These are phyloP conservation scores for Jackrogersella multiformis DNA, from an alignment of 495 filamentous ascomycete genomes.

Conservation along the genomic window DNA sequence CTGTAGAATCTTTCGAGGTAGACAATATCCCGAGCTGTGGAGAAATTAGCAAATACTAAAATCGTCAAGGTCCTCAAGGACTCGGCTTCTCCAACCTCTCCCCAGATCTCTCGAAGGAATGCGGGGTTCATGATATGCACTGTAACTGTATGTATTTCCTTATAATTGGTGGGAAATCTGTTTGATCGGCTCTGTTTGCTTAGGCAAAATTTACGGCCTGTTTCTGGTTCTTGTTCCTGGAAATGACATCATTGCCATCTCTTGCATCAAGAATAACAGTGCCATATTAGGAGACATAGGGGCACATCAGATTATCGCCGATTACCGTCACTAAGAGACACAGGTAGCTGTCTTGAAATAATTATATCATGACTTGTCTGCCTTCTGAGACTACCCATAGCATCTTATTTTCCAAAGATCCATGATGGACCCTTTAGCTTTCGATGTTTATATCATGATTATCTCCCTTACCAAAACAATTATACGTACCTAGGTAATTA, in stretches of 20 bases:
- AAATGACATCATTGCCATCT: too few species aligned
- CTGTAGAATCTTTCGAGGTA: constrained; percentile 5
- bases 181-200: background rate
- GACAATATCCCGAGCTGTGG: constrained; percentile 25
- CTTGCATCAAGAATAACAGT: too few species aligned
- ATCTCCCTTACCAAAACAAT: background rate
- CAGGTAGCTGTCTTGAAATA: too few species aligned
- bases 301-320: too few species aligned
- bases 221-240: background rate
- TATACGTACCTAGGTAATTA: too few species aligned
- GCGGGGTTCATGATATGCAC: background rate
- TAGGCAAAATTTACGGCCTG: constrained; percentile 9
- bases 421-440: too few species aligned
- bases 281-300: too few species aligned
- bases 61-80: constrained; percentile 12
- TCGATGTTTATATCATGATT: too few species aligned
- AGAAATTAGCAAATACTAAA: constrained; percentile 4
- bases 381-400: background rate
- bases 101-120: constrained; percentile 10
- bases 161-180: constrained; percentile 23
- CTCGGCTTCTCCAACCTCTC: constrained; percentile 27
- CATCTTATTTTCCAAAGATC: too few species aligned
- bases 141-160: too few species aligned
- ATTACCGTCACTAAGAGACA: too few species aligned
- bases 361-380: too few species aligned